A percentile compares a stretch with the other conserved stretches of the same genome.
phyloP scores from a whole-genome alignment of 352 stramenopile species.

The Hyaloperonospora brassicae region DNA sequence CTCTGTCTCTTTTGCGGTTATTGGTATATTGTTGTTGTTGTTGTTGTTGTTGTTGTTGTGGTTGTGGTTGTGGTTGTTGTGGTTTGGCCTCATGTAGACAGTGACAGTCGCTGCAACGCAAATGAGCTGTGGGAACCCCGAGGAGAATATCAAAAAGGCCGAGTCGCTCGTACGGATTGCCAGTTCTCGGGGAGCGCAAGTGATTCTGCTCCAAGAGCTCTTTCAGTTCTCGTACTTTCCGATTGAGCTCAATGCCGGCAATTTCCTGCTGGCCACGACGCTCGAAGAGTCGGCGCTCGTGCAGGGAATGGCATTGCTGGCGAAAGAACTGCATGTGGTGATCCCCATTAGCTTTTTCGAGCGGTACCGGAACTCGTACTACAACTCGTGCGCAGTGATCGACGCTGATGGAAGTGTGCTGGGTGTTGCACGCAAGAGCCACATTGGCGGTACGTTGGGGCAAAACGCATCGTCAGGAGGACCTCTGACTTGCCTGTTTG shows the following conservation, averaged over 20 bases:
- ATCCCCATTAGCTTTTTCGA: constrained; percentile 91
- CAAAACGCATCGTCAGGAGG: background rate
- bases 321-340: constrained; percentile 86
- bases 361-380: constrained; percentile 85
- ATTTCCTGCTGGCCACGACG: constrained; percentile 84
- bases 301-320: constrained; percentile 80
- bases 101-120: constrained; percentile 84
- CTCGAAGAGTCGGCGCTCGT: constrained; percentile 80
- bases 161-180: constrained; percentile 86
- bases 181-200: constrained; percentile 76
- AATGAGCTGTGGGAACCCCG: constrained; percentile 79
- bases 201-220: constrained; percentile 88
- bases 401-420: constrained; percentile 83
- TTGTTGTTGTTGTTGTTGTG: background rate
- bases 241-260: constrained; percentile 82
- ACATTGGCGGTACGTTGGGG: constrained; percentile 66
- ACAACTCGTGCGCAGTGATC: constrained; percentile 89
- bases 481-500: no score
- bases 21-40: background rate
- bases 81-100: constrained; percentile 26
- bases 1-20: background rate
- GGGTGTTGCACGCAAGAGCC: constrained; percentile 84
- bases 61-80: background rate
- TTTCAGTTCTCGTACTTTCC: constrained; percentile 90
- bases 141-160: constrained; percentile 88